A percentile compares a stretch with the other conserved stretches of the same genome.
phyloP scores from a whole-genome alignment of 2,329 filamentous ascomycete species.

The Parafenestella ontariensis region DNA sequence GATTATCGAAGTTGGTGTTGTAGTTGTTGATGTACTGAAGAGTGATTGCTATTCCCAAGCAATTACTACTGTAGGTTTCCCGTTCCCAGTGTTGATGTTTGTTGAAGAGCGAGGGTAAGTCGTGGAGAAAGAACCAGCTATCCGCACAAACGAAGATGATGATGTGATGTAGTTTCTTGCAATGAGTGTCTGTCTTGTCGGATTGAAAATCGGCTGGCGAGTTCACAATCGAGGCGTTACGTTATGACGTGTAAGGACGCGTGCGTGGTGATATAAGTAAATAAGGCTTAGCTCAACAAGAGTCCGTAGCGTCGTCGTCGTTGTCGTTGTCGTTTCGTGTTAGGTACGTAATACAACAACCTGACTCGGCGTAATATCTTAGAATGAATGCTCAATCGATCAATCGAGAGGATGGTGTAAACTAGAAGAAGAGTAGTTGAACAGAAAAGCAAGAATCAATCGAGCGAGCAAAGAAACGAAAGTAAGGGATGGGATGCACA shows the following conservation, averaged over 20 bases:
- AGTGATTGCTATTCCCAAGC: slow-evolving; percentile 10
- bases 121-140: slow-evolving; percentile 3
- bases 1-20: slow-evolving; percentile 1
- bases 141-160: neutral
- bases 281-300: slow-evolving; percentile 17
- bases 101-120: neutral
- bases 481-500: slow-evolving; percentile 14
- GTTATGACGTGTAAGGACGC: slow-evolving; percentile 16
- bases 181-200: neutral
- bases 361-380: too few relatives aligned
- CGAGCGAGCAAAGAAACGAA: slow-evolving; percentile 16
- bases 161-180: neutral
- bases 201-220: slow-evolving; percentile 5
- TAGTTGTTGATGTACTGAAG: slow-evolving; percentile 6
- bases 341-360: neutral
- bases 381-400: too few relatives aligned
- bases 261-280: slow-evolving; percentile 11
- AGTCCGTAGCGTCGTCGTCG: neutral
- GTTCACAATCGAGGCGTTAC: slow-evolving; percentile 7
- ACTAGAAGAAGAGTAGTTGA: slow-evolving; percentile 1
- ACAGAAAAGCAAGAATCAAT: slow-evolving; percentile 2
- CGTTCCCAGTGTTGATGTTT: neutral
- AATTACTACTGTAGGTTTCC: slow-evolving; percentile 5
- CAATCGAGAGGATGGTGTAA: slow-evolving; percentile 6
- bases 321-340: slow-evolving; percentile 3